Evolutionary conservation across 306 rosid genomes (phyloP), one percentile per base, ranked within the genome.

Genomic region (Vachellia pachyceras): DNA sequence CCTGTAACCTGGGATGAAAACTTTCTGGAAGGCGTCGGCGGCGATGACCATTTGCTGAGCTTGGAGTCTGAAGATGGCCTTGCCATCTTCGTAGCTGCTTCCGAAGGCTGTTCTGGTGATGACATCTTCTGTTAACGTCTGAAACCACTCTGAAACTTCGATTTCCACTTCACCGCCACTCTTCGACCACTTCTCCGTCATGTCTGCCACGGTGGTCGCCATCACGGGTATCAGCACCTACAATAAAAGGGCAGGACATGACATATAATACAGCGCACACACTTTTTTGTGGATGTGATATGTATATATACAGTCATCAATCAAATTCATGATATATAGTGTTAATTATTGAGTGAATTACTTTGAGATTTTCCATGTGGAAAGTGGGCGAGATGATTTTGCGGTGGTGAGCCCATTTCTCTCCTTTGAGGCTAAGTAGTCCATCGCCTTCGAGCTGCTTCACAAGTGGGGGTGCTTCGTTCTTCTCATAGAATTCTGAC

Each of bases 391-490:
- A 78, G 70, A 96, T 96, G 81, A 94, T 88, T 82, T 77, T 93
- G 3, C 98, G 44, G 41, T 96, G 99, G 89, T 78, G 97, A 84
- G 94, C 97, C 99, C 99, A 96, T 87, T 96, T 96, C 45, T 88
- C 89, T 41, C 97, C 99, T 68, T 90, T 93, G 69, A 96, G 98
- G 83, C 97, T 96, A 10, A 96, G 91, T 40, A 96, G 99, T 8
- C 99, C 99, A 76, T 96, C 97, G 5, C 99, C 99, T 86, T 96
- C 99, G 6, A 96, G 94, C 90, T 92, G 94, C 84, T 92, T 93
- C 47, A 96, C 90, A 3, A 96, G 97, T 1, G 99, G 99, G 79
- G 97, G 99, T 41, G 99, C 95, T 73, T 96, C 97, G 50, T 89
- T 92, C 73, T 96, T 96, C 84, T 96, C 99, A 44, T 93, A 96